Conservation (phyloP, 1,284 basidiomycete genomes). For the Ganoderma sp. region DNA sequence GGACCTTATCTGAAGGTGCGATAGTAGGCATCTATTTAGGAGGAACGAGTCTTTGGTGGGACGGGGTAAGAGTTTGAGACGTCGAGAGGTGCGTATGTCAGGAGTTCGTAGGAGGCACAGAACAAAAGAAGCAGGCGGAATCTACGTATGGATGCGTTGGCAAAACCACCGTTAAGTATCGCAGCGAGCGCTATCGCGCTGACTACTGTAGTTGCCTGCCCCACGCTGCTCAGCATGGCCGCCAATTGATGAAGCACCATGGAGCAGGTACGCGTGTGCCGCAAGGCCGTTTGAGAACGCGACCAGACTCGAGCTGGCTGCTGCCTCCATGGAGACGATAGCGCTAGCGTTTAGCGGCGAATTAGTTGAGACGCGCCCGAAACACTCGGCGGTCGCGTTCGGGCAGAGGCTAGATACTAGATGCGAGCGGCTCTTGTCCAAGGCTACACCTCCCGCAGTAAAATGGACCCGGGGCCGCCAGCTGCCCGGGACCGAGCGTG, state of each 20-base stretch:
- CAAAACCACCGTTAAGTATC: neutral
- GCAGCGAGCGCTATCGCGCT: neutral
- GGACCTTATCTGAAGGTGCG: slow-evolving; percentile 36
- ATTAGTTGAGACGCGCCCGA: neutral
- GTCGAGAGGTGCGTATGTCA: neutral
- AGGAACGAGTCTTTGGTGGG: neutral
- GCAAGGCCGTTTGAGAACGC: neutral
- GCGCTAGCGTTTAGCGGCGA: neutral
- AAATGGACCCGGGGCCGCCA: neutral
- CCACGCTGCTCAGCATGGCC: too few species aligned
- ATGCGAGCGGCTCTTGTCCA: too few species aligned
- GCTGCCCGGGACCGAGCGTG: too few species aligned
- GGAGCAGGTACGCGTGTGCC: neutral
- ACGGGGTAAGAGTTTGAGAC: neutral
- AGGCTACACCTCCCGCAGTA: too few species aligned
- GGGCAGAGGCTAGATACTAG: too few species aligned
- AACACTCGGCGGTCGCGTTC: too few species aligned
- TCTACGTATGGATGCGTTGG: neutral
- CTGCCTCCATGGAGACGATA: neutral
- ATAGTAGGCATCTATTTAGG: slow-evolving; percentile 32
- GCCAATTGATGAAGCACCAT: neutral
- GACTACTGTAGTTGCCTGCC: neutral
- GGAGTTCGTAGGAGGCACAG: neutral
- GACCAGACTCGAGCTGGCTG: neutral
- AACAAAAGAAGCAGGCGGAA: neutral